Base-by-base conservation (phyloP, 1,284 basidiomycete species). In the Earliella scabrosa region DNA sequence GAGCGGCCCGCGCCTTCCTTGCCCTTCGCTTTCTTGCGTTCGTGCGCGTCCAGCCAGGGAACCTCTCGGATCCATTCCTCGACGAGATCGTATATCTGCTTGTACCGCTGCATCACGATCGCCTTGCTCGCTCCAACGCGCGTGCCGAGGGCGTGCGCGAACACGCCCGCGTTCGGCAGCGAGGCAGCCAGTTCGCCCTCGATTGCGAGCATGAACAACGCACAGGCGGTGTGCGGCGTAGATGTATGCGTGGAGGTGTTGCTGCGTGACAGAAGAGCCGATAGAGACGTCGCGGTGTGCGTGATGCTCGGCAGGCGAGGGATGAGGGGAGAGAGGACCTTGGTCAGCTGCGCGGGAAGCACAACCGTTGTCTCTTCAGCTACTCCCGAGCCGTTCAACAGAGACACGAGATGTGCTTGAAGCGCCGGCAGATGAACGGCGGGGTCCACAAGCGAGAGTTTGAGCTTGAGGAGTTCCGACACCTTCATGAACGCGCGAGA, bases 51-150 rank as follows among this genome's bases (percentile, higher is more conserved):
- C 3, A 90, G 73, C 88, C 90, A 93, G 3, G 88, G 87, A 3
- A 93, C 75, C 26, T 82, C 78, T 50, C 78, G 75, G n/a, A 83
- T 80, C 77, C 82, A 85, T 48, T 78, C 74, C 38, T 80, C 79
- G 32, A 92, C 71, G 43, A 81, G 71, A 59, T 86, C 82, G 63
- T 83, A 83, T 21, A 89, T 70, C 45, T 77, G 65, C 67, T 86
- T 86, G 71, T 92, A 91, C 6, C 89, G 82, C 45, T 81, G 76
- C 79, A 86, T 83, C 27, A 91, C 80, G 38, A 82, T 76, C 31
- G 75, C 76, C 51, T 82, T 77, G 10, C 77, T 76, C 36, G 79
- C 74, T 16, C 79, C 77, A 53, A 82, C 75, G 24, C 81, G 75
- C 23, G 70, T 60, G 3, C 80, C 86, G 31, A 93, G 77, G 20